Evolutionary conservation across 768 basidiomycete species (phyloP), one percentile per base, ranked within the genome.

Genomic region (Suillus alpinus): DNA sequence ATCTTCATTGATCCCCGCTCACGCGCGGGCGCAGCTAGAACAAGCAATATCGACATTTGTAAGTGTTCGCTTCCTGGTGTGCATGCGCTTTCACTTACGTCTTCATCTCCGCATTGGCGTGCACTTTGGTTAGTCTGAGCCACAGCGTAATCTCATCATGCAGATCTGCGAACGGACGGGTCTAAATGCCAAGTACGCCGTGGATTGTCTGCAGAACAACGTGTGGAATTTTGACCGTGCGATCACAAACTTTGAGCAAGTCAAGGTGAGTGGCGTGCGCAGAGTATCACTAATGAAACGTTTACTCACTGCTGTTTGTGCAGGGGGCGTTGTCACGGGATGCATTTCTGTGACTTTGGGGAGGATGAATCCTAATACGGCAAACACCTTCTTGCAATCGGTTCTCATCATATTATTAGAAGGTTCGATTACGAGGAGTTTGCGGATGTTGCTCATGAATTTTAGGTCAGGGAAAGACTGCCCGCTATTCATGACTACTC

Each of bases 201-300:
- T 89, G n/a, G 87, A 97, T 62, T 98, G 96, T 70, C 73, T 98
- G 61, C 79, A 84, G 65, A 87, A 86, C 53, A 97, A 95, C 69
- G 85, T 77, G 8, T 98, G 95, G 95, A 85, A 95, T 69, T 67
- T 91, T 56, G 86, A 86, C 49, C 80, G 82, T 61, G 97, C 97
- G 0, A 69, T 94, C 29, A 81, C 82, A 55, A 95, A 96, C 69
- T 98, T 94, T 73, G 86, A 94, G 68, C 82, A 91, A 71, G 90
- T 98, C 67, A 91, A 91, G 84, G 91, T 91, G 64, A 60, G 86
- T 77, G 57, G 55, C 4, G 1, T 29, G 52, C 20, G 13, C 13
- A 47, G 56, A 55, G 60, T 39, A 57, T 26, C 10, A 13, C 6
- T 20, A 14, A 12, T 57, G 43, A 34, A 52, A 57, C 7, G 59